Conservation (phyloP, 805 yeast species). For the Cyberlindnera euphorbiae region DNA sequence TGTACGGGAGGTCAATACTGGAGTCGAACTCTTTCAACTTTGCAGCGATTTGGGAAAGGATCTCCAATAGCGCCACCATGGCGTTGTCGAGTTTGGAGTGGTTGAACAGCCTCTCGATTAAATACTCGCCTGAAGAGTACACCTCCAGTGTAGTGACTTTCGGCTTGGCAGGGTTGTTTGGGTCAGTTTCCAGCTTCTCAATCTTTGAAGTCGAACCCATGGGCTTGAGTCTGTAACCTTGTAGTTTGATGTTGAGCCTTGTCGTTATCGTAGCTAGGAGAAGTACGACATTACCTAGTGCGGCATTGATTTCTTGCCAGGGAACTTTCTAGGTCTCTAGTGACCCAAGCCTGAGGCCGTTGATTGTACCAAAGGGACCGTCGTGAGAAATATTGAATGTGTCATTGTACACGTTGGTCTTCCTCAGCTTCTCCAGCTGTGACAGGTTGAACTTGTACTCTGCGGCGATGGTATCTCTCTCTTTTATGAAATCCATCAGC, state of each 20-base stretch:
- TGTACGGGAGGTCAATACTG: conserved; percentile 67
- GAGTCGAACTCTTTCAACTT: conserved; percentile 41
- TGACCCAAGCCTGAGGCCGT: conserved; percentile 78
- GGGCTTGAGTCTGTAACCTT: conserved; percentile 65
- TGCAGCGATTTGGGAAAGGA: conserved; percentile 34
- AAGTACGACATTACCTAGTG: conserved; percentile 77
- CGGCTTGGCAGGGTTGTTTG: conserved; percentile 30
- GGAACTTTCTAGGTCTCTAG: conserved; percentile 57
- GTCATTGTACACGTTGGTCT: conserved; percentile 77
- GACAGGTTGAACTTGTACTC: conserved; percentile 57
- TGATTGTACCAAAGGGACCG: conserved; percentile 82
- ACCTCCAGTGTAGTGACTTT: conserved; percentile 33
- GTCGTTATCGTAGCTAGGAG: conserved; percentile 60
- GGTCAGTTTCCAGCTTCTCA: conserved; percentile 45
- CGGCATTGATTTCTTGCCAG: conserved; percentile 91
- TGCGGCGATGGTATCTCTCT: conserved; percentile 58
- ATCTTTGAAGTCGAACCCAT: conserved; percentile 82
- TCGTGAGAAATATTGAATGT: conserved; percentile 81
- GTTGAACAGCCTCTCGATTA: conserved; percentile 64
- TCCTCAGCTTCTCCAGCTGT: conserved; percentile 66
- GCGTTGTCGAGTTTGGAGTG: conserved; percentile 77
- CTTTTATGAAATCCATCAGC: conserved; percentile 43
- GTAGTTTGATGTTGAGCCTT: conserved; percentile 49
- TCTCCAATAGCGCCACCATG: conserved; percentile 70
- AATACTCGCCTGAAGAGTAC: conserved; percentile 68